Evolutionary conservation across 441 rosid genomes (phyloP).

Genomic region (Gossypium trilobum): DNA sequence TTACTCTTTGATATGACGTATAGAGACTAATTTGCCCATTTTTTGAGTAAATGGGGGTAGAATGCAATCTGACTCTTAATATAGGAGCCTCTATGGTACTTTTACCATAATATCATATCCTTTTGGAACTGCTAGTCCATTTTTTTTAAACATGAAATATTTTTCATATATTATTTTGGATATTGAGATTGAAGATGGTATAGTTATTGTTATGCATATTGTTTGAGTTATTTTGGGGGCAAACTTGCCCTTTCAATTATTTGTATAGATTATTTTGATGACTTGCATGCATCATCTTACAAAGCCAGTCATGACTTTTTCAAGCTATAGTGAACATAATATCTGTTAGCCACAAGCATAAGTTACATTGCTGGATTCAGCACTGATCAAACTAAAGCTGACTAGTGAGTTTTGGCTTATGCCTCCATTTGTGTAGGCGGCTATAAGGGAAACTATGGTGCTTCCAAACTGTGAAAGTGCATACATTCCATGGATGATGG

Average conservation of each 20-base stretch:
- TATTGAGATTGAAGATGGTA: background rate
- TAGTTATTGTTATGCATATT: background rate
- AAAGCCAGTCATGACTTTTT: background rate
- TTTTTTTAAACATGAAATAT: background rate
- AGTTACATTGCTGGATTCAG: background rate
- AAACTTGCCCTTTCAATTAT: background rate
- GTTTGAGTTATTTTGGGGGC: background rate
- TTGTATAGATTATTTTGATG: background rate
- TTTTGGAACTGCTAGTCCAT: background rate
- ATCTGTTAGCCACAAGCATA: background rate
- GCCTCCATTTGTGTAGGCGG: constrained; percentile 35
- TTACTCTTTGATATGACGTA: no score
- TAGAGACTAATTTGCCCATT: no score
- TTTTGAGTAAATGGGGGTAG: no score
- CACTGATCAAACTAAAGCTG: background rate
- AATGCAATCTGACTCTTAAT: no score
- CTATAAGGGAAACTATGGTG: constrained; percentile 68
- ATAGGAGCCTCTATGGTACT: no score
- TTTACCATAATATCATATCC: no score
- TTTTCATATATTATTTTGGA: background rate
- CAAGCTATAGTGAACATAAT: background rate
- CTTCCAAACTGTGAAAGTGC: constrained; percentile 79
- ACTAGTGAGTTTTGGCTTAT: constrained; percentile 8
- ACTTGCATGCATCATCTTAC: background rate
- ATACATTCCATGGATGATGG: constrained; percentile 74